These are phyloP conservation scores for Citrus mangshanensis DNA, from an alignment of 345 rosid genomes.

Conservation along the genomic window DNA sequence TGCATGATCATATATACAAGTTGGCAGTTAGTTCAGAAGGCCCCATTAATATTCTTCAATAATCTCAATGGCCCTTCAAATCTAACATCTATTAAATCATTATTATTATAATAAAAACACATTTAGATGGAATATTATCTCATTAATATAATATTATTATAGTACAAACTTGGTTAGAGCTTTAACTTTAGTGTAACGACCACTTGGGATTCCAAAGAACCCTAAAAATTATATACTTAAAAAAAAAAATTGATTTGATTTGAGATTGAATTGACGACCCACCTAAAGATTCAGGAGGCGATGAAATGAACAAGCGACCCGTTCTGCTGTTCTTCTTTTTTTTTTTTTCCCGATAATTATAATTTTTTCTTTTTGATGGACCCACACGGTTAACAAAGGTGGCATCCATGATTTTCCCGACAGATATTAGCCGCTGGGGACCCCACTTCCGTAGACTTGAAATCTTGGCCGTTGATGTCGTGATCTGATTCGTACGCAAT, in stretches of 20 bases:
- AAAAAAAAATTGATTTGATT: conserved; percentile 33
- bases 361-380: neutral
- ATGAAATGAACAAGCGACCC: neutral
- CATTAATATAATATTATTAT: neutral
- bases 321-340: conserved; percentile 5
- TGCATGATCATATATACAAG: neutral
- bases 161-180: conserved; percentile 7
- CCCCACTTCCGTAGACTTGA: conserved; percentile 24
- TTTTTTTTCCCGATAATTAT: neutral
- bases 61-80: neutral
- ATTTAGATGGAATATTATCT: neutral
- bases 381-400: conserved; percentile 44
- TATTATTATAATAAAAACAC: neutral
- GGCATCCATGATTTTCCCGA: conserved; percentile 47
- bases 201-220: conserved; percentile 44
- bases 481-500: neutral
- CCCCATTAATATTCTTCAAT: neutral
- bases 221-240: neutral
- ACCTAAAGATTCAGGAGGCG: conserved; percentile 30
- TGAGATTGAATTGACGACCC: conserved; percentile 45
- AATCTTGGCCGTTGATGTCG: neutral
- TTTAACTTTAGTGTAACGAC: conserved; percentile 31
- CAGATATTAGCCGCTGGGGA: conserved; percentile 45
- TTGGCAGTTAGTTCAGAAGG: neutral
- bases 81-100: neutral